Evolutionary conservation across 1,139 yeast genomes (phyloP).

Genomic region (Kodamaea fungicola): DNA sequence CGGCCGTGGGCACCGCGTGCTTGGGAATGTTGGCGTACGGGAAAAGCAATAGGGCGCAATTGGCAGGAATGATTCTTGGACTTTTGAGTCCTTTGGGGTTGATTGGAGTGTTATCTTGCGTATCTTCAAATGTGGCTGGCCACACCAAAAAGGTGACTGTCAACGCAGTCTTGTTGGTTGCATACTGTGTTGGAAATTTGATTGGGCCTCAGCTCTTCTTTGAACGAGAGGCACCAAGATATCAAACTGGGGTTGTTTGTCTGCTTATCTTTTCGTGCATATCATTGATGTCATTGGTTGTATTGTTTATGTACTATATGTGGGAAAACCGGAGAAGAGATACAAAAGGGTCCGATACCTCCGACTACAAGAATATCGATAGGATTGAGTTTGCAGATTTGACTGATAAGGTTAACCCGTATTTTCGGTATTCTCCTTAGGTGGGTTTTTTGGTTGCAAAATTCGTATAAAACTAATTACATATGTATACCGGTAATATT

Average conservation of each 20-base stretch:
- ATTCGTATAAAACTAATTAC: too few species aligned
- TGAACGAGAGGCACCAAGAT: background rate
- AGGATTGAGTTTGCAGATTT: conserved; percentile 58
- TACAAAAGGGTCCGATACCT: background rate
- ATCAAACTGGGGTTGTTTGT: background rate
- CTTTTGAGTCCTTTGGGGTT: conserved; percentile 35
- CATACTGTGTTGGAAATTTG: background rate
- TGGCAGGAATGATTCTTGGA: conserved; percentile 10
- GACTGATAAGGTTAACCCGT: conserved; percentile 64
- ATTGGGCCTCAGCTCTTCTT: background rate
- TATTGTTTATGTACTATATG: background rate
- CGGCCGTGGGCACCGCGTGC: conserved; percentile 33
- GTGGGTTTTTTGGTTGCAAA: too few species aligned
- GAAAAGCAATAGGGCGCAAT: conserved; percentile 4
- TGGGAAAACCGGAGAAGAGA: background rate
- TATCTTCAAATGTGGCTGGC: background rate
- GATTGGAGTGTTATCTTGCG: conserved; percentile 15
- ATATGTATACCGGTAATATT: too few species aligned
- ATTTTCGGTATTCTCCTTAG: conserved; percentile 44
- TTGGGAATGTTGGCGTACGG: conserved; percentile 45
- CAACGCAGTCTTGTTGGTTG: background rate
- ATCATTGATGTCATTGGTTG: background rate
- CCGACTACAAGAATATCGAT: conserved; percentile 16
- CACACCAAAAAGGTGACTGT: background rate
- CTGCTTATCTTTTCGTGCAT: background rate